Base-by-base conservation (phyloP, 2,329 filamentous ascomycete species). In the Fusarium camptoceras region DNA sequence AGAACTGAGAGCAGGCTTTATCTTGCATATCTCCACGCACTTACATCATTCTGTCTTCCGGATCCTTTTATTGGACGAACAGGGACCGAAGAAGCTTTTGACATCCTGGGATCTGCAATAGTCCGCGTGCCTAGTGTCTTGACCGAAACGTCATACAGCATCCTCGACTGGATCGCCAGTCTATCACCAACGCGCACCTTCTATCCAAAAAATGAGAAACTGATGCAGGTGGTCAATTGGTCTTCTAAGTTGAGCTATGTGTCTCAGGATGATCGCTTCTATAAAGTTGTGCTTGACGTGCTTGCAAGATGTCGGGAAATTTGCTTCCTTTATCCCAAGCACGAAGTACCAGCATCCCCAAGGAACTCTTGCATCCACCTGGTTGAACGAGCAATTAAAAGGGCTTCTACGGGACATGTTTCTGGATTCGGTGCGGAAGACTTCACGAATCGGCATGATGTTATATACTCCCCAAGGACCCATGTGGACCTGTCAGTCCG, bases 61-160 rank as follows among this genome's bases (percentile, higher is more conserved):
- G 87, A 90, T 67, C 77, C 76, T 0, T 77, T 89, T 1, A 86
- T 83, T 0, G 48, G 71, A 0, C 75, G 76, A 8, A 90, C 86
- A 0, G 88, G 88, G 0, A 88, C 86, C 0, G 87, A 90, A 66
- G 75, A 85, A 47, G 85, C 87, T 0, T 69, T 90, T 0, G 66
- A 72, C 0, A 85, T 87, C 2, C 73, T 90, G 1, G 44, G 61
- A 0, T 86, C 84, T 0, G 85, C 85, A 0, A 80, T 85, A 0
- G 75, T 88, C 0, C 73, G 77, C 20, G 90, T 47, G 4, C 59
- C 65, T 1, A 28, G 16, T 0, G 12, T n/a, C 3, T 28, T 73
- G 16, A 53, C 43, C 1, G 25, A 54, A 15, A 12, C 6, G 3
- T 49, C 54, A 2, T 39, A 47, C 4, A 12, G 41, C 1, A 60